These are phyloP conservation scores for Akanthomyces lecanii DNA, from an alignment of 2,329 filamentous ascomycete genomes.

Conservation along the genomic window DNA sequence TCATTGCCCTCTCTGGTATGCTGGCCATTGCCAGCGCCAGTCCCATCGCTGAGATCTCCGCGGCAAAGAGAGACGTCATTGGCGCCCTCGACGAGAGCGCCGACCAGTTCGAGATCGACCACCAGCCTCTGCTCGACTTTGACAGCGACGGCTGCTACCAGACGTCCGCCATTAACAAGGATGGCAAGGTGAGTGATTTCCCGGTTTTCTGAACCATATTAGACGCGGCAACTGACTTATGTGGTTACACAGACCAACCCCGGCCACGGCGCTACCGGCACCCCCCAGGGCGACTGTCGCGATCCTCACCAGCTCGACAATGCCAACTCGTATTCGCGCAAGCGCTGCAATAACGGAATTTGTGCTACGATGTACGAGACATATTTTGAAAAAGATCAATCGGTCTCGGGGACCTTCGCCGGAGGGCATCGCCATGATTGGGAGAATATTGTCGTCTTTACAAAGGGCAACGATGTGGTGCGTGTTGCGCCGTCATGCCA, in stretches of 20 bases:
- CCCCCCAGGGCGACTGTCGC: conserved; percentile 28
- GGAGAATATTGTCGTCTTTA: conserved; percentile 37
- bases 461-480: conserved; percentile 22
- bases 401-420: conserved; percentile 27
- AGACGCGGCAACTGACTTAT: background rate
- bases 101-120: conserved; percentile 30
- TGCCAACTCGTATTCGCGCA: conserved; percentile 30
- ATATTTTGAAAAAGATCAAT: conserved; percentile 44
- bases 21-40: conserved; percentile 21
- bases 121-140: conserved; percentile 37
- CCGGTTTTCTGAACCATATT: background rate
- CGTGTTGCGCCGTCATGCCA: conserved; percentile 30
- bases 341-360: conserved; percentile 31
- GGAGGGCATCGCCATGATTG: conserved; percentile 40
- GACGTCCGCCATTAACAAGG: conserved; percentile 40
- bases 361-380: conserved; percentile 32
- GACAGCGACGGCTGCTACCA: conserved; percentile 42
- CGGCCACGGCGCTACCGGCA: conserved; percentile 26
- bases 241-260: conserved; percentile 24
- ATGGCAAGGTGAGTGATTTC: conserved; percentile 26
- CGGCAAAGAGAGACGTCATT: conserved; percentile 25
- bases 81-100: conserved; percentile 31
- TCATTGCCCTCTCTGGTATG: conserved; percentile 6
- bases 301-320: conserved; percentile 28
- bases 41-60: conserved; percentile 10